A percentile compares a stretch with the other conserved stretches of the same genome.
These are phyloP conservation scores for Suillus fuscotomentosus DNA, from an alignment of 768 basidiomycete species.

Conservation along the genomic window DNA sequence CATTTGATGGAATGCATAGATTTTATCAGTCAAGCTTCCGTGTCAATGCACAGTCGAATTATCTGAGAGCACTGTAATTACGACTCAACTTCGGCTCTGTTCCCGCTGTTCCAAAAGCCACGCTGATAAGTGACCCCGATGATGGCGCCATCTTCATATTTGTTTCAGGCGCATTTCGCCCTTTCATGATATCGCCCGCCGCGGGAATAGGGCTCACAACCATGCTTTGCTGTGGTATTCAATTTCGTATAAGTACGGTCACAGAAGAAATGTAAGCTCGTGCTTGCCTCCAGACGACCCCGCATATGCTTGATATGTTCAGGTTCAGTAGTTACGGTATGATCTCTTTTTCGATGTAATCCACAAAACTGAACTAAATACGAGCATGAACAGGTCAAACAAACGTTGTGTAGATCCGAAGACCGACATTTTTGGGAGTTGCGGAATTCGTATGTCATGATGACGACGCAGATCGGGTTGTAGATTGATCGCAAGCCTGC, in stretches of 20 bases:
- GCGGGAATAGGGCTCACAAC: conserved; percentile 14
- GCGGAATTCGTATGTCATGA: neutral
- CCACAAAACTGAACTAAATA: conserved; percentile 18
- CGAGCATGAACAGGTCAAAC: conserved; percentile 19
- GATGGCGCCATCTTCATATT: conserved; percentile 12
- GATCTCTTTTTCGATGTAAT: conserved; percentile 14
- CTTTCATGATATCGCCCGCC: conserved; percentile 16
- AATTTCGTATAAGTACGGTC: neutral
- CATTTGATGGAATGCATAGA: conserved; percentile 5
- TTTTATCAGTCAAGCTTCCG: conserved; percentile 11
- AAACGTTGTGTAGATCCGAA: conserved; percentile 16
- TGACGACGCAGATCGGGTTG: neutral
- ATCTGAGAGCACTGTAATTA: conserved; percentile 5
- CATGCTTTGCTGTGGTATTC: conserved; percentile 12
- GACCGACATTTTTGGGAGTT: neutral
- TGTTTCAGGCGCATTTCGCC: conserved; percentile 15
- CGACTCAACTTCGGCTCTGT: neutral
- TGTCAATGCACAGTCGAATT: conserved; percentile 7
- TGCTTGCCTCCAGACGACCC: conserved; percentile 16
- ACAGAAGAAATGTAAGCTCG: neutral
- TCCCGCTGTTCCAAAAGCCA: neutral
- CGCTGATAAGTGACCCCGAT: conserved; percentile 2
- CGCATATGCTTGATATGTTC: conserved; percentile 17
- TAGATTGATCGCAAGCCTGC: neutral
- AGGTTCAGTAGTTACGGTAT: conserved; percentile 12